Evolutionary conservation across 2,329 filamentous ascomycete genomes (phyloP), one percentile per base, ranked within the genome.

Genomic region (Rutstroemia sp.): DNA sequence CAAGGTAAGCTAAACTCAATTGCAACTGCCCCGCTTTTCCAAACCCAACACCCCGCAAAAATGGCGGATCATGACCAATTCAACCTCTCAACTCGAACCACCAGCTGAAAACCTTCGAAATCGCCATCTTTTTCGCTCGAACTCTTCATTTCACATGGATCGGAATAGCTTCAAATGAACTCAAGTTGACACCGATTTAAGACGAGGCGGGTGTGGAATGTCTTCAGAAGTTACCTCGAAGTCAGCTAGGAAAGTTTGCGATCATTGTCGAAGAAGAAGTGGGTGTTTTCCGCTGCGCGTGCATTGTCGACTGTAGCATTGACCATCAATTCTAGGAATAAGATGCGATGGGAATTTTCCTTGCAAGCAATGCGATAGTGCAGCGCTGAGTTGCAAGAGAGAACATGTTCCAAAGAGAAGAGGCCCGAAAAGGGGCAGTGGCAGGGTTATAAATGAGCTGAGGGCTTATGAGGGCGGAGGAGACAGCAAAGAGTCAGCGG

Each of bases 391-490:
- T n/a, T 85, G 82, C 72, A 84, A 81, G 61, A 81, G 82, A 67
- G 82, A 84, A 64, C 80, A 83, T 64, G 77, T 85, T 45, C 82
- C 82, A 14, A 79, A 82, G 68, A 84, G 83, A 69, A 79, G 83
- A 62, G 82, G 82, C 2, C 82, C 82, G 12, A 86, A 84, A 64
- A 78, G 79, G 27, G 81, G 79, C 50, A 76, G 80, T 58, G 82
- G 82, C 36, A 80, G 82, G 61, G 80, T 86, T 42, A 81, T 86
- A 57, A 82, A 81, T 59, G 80, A 83, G 69, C 71, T 86, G 21
- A 75, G 82, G 52, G 79, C 69, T 52, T 69, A 68, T 74, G 73
- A 81, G 68, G 59, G 70, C 72, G 68, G 73, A 68, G 68, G 73
- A 68, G 63, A 71, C 42, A 16, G 40, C 5, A 42, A 38, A 54